Conservation (phyloP, 805 yeast species). For the Pichia nakasei region DNA sequence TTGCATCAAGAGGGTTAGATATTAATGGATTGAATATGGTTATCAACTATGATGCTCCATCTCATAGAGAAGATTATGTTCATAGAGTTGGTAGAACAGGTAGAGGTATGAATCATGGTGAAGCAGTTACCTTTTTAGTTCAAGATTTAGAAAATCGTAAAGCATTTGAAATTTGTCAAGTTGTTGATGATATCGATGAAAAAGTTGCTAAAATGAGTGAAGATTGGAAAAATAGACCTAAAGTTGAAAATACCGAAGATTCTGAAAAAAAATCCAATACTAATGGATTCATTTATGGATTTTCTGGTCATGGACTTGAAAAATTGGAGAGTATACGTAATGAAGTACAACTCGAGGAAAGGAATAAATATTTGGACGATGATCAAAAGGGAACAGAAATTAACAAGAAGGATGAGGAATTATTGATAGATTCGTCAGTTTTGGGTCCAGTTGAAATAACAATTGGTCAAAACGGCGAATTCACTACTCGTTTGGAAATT, state of each 20-base stretch:
- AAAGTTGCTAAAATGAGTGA: conserved; percentile 57
- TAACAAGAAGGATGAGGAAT: no score
- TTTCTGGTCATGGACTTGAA: conserved; percentile 88
- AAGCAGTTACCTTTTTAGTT: conserved; percentile 57
- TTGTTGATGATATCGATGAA: conserved; percentile 20
- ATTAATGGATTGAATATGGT: conserved; percentile 81
- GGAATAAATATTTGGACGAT: conserved; percentile 37
- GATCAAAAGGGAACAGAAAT: conserved; percentile 20
- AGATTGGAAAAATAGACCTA: conserved; percentile 38
- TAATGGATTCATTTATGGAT: conserved; percentile 38
- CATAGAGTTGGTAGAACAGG: conserved; percentile 97
- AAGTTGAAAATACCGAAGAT: conserved; percentile 40
- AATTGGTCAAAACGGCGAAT: conserved; percentile 18
- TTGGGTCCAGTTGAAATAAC: conserved; percentile 32
- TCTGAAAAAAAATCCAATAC: conserved; percentile 40
- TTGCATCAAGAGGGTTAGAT: conserved; percentile 91
- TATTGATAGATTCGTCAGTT: background rate
- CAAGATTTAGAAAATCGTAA: background rate
- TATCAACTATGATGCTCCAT: conserved; percentile 73
- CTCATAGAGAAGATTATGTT: conserved; percentile 88
- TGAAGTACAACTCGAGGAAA: conserved; percentile 35
- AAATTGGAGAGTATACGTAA: conserved; percentile 55
- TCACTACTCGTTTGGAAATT: conserved; percentile 29
- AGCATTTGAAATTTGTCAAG: background rate
- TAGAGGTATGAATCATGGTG: conserved; percentile 75